Evolutionary conservation across 768 basidiomycete genomes (phyloP).

Genomic region (Lentinus brumalis): DNA sequence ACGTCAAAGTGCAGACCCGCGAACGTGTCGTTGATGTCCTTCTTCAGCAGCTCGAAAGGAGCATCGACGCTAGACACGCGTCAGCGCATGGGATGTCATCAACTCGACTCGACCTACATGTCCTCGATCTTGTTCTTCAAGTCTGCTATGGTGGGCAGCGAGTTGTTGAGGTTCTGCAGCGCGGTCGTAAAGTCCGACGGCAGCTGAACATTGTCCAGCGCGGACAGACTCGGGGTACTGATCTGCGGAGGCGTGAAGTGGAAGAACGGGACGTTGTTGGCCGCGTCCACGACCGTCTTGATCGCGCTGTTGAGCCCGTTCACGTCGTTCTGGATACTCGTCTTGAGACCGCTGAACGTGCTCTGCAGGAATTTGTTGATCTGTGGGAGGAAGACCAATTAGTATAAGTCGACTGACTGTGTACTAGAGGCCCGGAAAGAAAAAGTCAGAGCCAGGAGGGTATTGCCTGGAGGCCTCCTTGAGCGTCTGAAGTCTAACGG

Average conservation of each 20-base stretch:
- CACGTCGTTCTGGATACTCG: conserved; percentile 73
- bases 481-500: too few relatives aligned
- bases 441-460: too few relatives aligned
- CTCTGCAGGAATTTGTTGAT: conserved; percentile 68
- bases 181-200: conserved; percentile 75
- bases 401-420: too few relatives aligned
- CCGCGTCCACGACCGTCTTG: conserved; percentile 50
- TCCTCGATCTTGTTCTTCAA: conserved; percentile 67
- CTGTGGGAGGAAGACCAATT: conserved; percentile 39
- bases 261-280: conserved; percentile 61
- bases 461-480: too few relatives aligned
- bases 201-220: conserved; percentile 77
- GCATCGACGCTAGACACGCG: conserved; percentile 60
- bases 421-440: too few relatives aligned
- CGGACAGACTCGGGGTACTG: conserved; percentile 69
- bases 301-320: conserved; percentile 69
- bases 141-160: conserved; percentile 76
- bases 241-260: conserved; percentile 73
- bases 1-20: conserved; percentile 70
- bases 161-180: conserved; percentile 74
- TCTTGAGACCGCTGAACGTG: conserved; percentile 61
- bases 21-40: conserved; percentile 89
- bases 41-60: conserved; percentile 86
- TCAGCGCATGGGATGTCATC: neutral
- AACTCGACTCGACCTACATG: conserved; percentile 51